phyloP scores from a whole-genome alignment of 345 rosid genomes.

The Salix udensis region DNA sequence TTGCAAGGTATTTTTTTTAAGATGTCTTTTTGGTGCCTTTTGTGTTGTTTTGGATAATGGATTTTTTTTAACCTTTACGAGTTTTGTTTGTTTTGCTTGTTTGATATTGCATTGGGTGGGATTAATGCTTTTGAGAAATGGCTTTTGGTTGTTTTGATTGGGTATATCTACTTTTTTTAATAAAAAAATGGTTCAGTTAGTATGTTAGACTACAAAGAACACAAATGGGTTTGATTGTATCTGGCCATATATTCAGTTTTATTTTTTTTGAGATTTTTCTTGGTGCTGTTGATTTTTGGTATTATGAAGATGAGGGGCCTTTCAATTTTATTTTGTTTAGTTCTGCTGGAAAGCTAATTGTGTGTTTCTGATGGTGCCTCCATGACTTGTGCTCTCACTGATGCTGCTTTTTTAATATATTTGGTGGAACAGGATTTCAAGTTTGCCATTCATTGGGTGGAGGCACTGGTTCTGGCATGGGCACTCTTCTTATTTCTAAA shows the following conservation, averaged over 20 bases:
- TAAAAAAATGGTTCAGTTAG: too few relatives aligned
- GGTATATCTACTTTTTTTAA: too few relatives aligned
- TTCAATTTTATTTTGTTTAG: not conserved
- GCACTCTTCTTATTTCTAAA: conserved; percentile 27
- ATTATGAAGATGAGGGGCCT: not conserved
- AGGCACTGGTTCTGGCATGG: conserved; percentile 31
- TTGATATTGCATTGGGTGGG: not conserved
- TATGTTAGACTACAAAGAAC: too few relatives aligned
- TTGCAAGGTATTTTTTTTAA: conserved; percentile 10
- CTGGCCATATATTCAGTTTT: not conserved
- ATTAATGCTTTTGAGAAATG: not conserved
- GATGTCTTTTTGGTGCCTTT: not conserved
- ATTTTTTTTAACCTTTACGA: too few relatives aligned
- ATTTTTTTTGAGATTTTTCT: not conserved
- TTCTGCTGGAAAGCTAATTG: not conserved
- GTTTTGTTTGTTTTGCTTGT: too few relatives aligned
- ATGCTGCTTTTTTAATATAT: not conserved
- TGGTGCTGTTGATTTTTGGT: not conserved
- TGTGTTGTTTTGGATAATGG: not conserved
- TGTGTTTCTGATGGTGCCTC: not conserved
- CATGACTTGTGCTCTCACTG: not conserved
- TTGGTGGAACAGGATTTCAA: conserved; percentile 18
- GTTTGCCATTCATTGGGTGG: conserved; percentile 30
- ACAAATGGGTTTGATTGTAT: not conserved
- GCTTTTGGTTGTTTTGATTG: not conserved